phyloP scores from a whole-genome alignment of 371 early-diverging fungal species.

The Umbelopsis sp. region DNA sequence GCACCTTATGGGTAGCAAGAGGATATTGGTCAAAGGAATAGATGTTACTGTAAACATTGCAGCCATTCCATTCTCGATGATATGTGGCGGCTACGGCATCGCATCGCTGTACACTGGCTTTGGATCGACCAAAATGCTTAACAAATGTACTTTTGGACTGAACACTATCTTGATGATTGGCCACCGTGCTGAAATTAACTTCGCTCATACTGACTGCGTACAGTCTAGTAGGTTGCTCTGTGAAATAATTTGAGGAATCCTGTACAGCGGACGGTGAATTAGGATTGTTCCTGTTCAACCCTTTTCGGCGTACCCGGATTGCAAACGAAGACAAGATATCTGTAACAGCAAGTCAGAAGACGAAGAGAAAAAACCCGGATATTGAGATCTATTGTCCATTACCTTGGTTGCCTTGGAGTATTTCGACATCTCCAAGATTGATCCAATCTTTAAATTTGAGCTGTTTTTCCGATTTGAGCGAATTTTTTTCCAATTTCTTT shows the following conservation, averaged over 20 bases:
- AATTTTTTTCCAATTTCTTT: constrained; percentile 6
- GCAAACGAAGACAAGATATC: background rate
- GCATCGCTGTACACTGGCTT: background rate
- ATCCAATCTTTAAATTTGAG: constrained; percentile 10
- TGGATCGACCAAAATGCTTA: background rate
- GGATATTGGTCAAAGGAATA: constrained; percentile 7
- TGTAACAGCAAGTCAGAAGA: background rate
- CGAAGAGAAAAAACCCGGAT: background rate
- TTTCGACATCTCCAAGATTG: constrained; percentile 1
- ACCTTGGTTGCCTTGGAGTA: constrained; percentile 9
- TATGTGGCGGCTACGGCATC: background rate
- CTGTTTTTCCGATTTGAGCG: background rate
- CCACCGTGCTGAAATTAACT: background rate
- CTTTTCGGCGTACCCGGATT: background rate
- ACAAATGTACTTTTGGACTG: background rate
- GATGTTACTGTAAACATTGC: constrained; percentile 1
- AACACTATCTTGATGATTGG: background rate
- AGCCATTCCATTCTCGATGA: constrained; percentile 5
- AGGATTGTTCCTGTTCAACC: background rate
- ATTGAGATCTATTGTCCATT: background rate
- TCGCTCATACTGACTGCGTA: background rate
- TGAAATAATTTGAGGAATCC: background rate
- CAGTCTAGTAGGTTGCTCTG: background rate
- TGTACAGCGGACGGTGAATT: background rate
- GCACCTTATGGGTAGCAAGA: background rate